Evolutionary conservation across 305 asterid species (phyloP), one percentile per base, ranked within the genome.

Genomic region (Euphrasia arctica): DNA sequence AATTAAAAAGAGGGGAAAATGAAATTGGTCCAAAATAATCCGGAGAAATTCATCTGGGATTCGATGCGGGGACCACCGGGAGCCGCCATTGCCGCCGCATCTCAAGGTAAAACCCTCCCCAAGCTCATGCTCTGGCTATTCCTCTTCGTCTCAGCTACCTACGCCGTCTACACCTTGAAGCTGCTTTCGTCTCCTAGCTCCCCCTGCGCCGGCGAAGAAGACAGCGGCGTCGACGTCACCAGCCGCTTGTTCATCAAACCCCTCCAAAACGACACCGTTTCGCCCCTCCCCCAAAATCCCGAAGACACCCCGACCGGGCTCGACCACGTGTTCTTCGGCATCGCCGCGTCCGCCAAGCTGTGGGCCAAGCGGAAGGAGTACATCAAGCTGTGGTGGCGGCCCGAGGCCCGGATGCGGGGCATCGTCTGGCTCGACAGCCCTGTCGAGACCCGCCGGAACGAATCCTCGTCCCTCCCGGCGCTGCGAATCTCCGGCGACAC

Each of bases 381-480:
- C 79, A 89, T 90, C 2, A 89, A 92, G 75, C 67, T 89, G 0
- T 92, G 98, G 98, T 92, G 92, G 95, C 71, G 74, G 63, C 85
- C 84, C 11, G 84, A 82, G 36, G 60, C 67, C 50, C 27, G 65
- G 54, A 92, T 89, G 97, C 79, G 90, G 9, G 98, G 96, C 1
- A 77, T 79, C 29, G 97, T 92, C 9, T 92, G 98, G 97, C 72
- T 92, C 5, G 98, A 92, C 50, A 74, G 71, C 5, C 69, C 66
- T 1, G 95, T 87, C 28, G 73, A 80, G 64, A 74, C 80, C 0
- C 58, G 14, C 27, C 32, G 13, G 13, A 70, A 73, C 47, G 97
- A 89, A 18, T 36, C 36, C 5, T 64, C 65, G 6, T 18, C 14
- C 4, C 78, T 92, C 9, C 98, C 98, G 5, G 75, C 75, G 79